Evolutionary conservation across 371 early-diverging fungal species (phyloP), one percentile per base, ranked within the genome.

Genomic region (Entomophthora muscae): DNA sequence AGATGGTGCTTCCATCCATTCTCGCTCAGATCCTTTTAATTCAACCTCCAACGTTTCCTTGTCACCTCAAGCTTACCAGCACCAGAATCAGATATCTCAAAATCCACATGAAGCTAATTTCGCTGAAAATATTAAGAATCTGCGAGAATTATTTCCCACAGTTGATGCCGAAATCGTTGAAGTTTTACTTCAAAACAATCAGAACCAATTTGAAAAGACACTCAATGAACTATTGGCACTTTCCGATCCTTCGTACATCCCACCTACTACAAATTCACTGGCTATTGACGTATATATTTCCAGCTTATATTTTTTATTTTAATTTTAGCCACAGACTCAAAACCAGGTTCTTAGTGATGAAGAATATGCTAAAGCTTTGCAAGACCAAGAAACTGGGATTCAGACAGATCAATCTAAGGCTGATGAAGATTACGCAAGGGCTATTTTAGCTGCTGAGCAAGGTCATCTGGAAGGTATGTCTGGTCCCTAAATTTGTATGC

Each of bases 381-480:
- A 61, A 33, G 42, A 28, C 23, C 33, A 23, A 17, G 61, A 61
- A 61, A n/a, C 23, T 32, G 31, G 31, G 17, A 12, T 26, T 1
- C 28, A 42, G 1, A n/a, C 27, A 23, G n/a, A 61, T 7, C 61
- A 61, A 24, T 29, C 61, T 30, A 31, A 51, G 22, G 13, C 32
- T 32, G 61, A 61, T 61, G 61, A 61, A 61, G 61, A 31, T 22
- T 61, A 61, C 31, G 61, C 61, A n/a, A 61, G 61, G 31, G 61
- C 61, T 51, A 61, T 61, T 32, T 42, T 61, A 24, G 61, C 61
- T 7, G 32, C 61, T 22, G 61, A 61, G 33, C 61, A 51, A 33
- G n/a, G 42, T 10, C 24, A 61, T 33, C 17, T 61, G 21, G 12
- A 32, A 24, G 61, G 61, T 61, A 61, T 28, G 31, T 58, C 12